phyloP scores from a whole-genome alignment of 164 flowering plant genomes.

The Umbellularia californica region DNA sequence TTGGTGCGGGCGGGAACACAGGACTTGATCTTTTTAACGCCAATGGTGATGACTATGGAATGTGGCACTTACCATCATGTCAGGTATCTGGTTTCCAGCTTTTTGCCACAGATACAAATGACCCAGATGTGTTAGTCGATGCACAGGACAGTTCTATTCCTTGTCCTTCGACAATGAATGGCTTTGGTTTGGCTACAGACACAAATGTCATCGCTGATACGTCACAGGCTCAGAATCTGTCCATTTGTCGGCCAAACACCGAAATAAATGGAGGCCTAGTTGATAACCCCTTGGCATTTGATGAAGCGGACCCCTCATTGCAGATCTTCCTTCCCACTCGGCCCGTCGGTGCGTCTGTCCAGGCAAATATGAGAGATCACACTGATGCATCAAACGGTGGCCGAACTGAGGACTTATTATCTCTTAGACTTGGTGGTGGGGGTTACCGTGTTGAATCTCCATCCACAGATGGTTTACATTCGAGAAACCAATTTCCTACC shows the following conservation, averaged over 20 bases:
- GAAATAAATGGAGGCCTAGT: conserved; percentile 54
- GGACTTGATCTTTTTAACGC: conserved; percentile 47
- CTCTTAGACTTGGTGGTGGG: conserved; percentile 82
- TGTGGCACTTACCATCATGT: conserved; percentile 58
- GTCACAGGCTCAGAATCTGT: conserved; percentile 40
- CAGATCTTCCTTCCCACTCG: conserved; percentile 81
- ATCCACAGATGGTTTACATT: conserved; percentile 36
- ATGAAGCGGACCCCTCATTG: conserved; percentile 75
- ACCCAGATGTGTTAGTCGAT: conserved; percentile 48
- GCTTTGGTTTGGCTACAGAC: conserved; percentile 50
- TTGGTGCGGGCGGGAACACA: conserved; percentile 35
- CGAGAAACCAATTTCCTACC: conserved; percentile 39
- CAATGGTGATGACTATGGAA: conserved; percentile 56
- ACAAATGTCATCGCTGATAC: conserved; percentile 28
- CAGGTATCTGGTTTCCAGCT: conserved; percentile 56
- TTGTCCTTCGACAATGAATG: conserved; percentile 50
- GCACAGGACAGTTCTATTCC: conserved; percentile 39
- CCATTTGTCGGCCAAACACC: conserved; percentile 33
- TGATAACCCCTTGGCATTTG: conserved; percentile 70
- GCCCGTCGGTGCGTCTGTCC: conserved; percentile 48
- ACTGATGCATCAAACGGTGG: conserved; percentile 51
- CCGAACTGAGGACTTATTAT: conserved; percentile 79
- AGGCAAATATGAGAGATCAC: conserved; percentile 48
- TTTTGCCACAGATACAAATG: conserved; percentile 62
- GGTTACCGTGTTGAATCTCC: conserved; percentile 38